phyloP scores from a whole-genome alignment of 148 eudicot species.

The Spergularia bocconei region DNA sequence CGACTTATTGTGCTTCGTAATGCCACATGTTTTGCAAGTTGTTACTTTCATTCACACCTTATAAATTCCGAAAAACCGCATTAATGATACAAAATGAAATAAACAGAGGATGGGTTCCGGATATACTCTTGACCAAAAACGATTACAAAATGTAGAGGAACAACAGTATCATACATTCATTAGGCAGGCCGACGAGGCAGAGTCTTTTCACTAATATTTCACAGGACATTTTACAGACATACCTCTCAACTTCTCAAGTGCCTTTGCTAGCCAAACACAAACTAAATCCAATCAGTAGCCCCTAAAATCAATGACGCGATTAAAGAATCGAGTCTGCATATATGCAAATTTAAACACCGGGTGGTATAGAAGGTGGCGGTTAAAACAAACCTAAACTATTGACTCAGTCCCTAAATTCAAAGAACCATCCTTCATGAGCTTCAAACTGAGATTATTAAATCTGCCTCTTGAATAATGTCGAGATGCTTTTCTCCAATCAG shows the following conservation, averaged over 20 bases:
- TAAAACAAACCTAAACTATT: conserved; percentile 26
- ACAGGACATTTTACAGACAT: conserved; percentile 28
- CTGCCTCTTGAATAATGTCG: conserved; percentile 94
- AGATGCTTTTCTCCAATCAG: conserved; percentile 97
- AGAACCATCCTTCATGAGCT: conserved; percentile 89
- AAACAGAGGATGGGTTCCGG: no score
- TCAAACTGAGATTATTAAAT: conserved; percentile 83
- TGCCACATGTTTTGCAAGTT: no score
- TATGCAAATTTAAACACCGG: conserved; percentile 36
- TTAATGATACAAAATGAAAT: no score
- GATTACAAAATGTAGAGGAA: no score
- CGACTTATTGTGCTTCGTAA: no score
- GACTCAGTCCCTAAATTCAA: conserved; percentile 62
- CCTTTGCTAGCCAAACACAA: conserved; percentile 22
- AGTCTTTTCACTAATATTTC: conserved; percentile 24
- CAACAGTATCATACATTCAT: no score
- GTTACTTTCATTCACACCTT: no score
- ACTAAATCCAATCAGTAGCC: conserved; percentile 26
- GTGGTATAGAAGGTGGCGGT: conserved; percentile 24
- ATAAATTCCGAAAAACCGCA: no score
- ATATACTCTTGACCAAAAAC: no score
- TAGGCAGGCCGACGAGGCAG: conserved; percentile 16
- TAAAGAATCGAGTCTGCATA: conserved; percentile 30
- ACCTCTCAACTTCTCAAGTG: conserved; percentile 19
- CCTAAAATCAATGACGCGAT: conserved; percentile 27